These are phyloP conservation scores for Pichia californica DNA, from an alignment of 805 yeast genomes.

Conservation along the genomic window DNA sequence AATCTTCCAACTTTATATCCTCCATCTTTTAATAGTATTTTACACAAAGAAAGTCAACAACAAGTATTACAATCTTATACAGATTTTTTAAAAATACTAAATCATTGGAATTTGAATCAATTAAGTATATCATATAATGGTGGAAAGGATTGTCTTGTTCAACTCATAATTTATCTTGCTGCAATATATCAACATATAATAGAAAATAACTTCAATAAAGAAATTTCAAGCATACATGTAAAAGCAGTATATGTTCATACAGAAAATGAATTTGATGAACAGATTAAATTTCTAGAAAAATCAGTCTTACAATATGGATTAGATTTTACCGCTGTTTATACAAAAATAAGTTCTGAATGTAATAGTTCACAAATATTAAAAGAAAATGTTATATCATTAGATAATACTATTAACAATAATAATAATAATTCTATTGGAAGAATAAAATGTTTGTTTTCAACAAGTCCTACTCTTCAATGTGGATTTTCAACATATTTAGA, in stretches of 20 bases:
- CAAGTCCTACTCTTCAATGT: constrained; percentile 33
- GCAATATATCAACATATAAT: constrained; percentile 28
- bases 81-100: constrained; percentile 17
- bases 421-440: neutral
- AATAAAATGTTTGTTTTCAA: constrained; percentile 11
- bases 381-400: neutral
- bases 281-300: constrained; percentile 55
- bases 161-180: constrained; percentile 70
- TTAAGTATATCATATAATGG: constrained; percentile 88
- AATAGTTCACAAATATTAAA: neutral
- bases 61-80: constrained; percentile 20
- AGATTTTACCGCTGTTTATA: constrained; percentile 28
- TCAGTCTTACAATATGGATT: constrained; percentile 54
- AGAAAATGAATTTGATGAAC: constrained; percentile 64
- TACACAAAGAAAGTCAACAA: constrained; percentile 19
- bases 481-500: constrained; percentile 65
- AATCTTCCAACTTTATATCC: constrained; percentile 7
- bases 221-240: constrained; percentile 23
- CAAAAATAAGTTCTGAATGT: neutral
- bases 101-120: constrained; percentile 33
- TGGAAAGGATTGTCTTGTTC: constrained; percentile 92
- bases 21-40: neutral
- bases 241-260: constrained; percentile 69
- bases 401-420: neutral
- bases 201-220: constrained; percentile 9